Conservation (phyloP, 345 rosid species). For the Trapa bicornis region DNA sequence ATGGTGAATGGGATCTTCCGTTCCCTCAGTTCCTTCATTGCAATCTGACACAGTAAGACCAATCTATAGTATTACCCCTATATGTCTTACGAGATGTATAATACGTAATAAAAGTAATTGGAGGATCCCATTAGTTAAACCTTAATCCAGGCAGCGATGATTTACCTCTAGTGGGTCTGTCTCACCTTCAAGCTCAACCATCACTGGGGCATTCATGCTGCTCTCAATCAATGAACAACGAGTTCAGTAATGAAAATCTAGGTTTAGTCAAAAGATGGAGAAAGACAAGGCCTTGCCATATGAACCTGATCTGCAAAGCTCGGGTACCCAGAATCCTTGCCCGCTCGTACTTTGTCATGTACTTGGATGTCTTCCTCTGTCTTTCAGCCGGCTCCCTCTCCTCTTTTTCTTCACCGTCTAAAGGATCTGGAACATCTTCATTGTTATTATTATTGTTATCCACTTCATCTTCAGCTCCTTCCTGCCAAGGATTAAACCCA, state of each 20-base stretch:
- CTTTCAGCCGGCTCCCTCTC: constrained; percentile 27
- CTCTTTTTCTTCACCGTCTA: constrained; percentile 51
- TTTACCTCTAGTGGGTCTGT: constrained; percentile 78
- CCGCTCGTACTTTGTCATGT: constrained; percentile 76
- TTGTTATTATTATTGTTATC: constrained; percentile 40
- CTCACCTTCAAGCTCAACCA: constrained; percentile 88
- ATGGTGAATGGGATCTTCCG: constrained; percentile 83
- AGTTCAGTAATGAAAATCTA: neutral
- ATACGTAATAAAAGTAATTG: neutral
- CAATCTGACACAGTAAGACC: constrained; percentile 34
- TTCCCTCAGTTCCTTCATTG: constrained; percentile 83
- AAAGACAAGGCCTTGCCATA: neutral
- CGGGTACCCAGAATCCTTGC: constrained; percentile 83
- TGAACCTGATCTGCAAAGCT: constrained; percentile 69
- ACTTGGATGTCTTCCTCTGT: constrained; percentile 57
- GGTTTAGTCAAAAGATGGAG: neutral
- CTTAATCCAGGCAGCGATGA: neutral
- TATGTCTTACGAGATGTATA: neutral
- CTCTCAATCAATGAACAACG: constrained; percentile 8
- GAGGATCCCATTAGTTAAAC: neutral
- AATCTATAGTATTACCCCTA: neutral
- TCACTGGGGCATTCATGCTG: constrained; percentile 93
- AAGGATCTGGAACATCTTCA: constrained; percentile 47
- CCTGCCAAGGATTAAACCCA: constrained; percentile 24
- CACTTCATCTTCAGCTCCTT: constrained; percentile 59